Percentiles rank a stretch among this genome's conserved stretches.
phyloP scores from a whole-genome alignment of 257 asterid species.

The Prunella vulgaris region DNA sequence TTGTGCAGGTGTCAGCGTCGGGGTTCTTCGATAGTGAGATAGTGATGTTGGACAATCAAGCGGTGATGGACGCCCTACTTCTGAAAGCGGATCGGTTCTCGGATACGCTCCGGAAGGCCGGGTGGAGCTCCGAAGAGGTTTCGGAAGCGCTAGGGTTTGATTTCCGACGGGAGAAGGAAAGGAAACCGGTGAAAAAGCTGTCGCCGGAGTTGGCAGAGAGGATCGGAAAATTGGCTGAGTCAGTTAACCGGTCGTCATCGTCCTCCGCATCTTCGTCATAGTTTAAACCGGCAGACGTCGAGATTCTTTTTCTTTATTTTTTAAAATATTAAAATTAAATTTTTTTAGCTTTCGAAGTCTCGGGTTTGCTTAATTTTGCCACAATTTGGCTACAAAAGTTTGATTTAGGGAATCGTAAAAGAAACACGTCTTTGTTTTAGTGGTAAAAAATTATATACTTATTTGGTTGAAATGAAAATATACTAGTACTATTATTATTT shows the following conservation, averaged over 20 bases:
- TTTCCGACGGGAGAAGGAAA: slow-evolving; percentile 64
- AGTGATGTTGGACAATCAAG: slow-evolving; percentile 76
- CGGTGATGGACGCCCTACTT: slow-evolving; percentile 76
- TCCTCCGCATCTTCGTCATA: slow-evolving; percentile 29
- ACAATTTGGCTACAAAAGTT: slow-evolving; percentile 29
- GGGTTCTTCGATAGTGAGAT: slow-evolving; percentile 87
- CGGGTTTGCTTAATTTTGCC: slow-evolving; percentile 40
- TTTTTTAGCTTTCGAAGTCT: slow-evolving; percentile 37
- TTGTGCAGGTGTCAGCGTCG: slow-evolving; percentile 69
- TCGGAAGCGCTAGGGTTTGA: slow-evolving; percentile 84
- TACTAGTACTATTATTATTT: no score
- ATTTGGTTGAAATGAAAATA: background rate
- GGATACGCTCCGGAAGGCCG: slow-evolving; percentile 70
- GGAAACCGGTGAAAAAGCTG: slow-evolving; percentile 57
- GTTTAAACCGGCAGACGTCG: slow-evolving; percentile 38
- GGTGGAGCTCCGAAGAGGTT: slow-evolving; percentile 98
- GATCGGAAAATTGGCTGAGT: slow-evolving; percentile 77
- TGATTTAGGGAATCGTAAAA: slow-evolving; percentile 31
- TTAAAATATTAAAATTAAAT: background rate
- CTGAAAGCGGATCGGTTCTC: slow-evolving; percentile 91
- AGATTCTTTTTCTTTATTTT: slow-evolving; percentile 32
- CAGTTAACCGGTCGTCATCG: slow-evolving; percentile 64
- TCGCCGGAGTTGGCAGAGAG: slow-evolving; percentile 70
- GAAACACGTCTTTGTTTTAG: slow-evolving; percentile 16
- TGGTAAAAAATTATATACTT: background rate